Base-by-base conservation (phyloP, 164 flowering plant genomes). In the Malania oleifera region DNA sequence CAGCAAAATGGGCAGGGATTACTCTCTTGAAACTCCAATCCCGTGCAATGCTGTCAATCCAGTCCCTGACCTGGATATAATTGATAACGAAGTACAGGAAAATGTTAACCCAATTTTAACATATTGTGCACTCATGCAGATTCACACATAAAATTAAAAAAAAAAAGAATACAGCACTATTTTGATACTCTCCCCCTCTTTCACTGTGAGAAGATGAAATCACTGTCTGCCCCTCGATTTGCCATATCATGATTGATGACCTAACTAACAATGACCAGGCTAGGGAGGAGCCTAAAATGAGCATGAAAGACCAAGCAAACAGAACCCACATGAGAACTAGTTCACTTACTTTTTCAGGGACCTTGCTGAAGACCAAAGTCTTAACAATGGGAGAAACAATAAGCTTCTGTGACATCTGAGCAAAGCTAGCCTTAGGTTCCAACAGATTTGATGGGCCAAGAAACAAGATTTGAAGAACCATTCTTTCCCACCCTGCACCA, bases 401-500 rank as follows among this genome's bases (percentile, higher is more conserved):
- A 66, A 93, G 67, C 80, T 93, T 93, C 59, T 93, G 92, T 37
- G 99, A 93, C 99, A 93, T 90, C 63, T 88, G 96, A 49, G 95
- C 76, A 64, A 93, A 90, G 75, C 85, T 85, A 24, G 91, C 80
- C 43, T 80, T 81, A 12, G 99, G 99, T 56, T 90, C 96, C 69
- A 90, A 70, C 44, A 93, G 84, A 74, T 93, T 93, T 3, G 97
- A 90, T 39, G 99, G 97, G 53, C 97, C 99, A 50, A 93, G 87
- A 60, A 93, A 93, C 72, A 93, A 60, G 40, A 93, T 93, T 60
- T 93, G 99, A 27, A 93, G 95, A 71, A 93, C 99, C 99, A 93
- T 93, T 80, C 97, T 83, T 70, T 93, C 97, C 97, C 99, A 93
- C 34, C 99, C 99, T 93, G 80, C 69, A 66, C 43, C 38, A 44